These are phyloP conservation scores for Termitomyces sp. DNA, from an alignment of 768 basidiomycete genomes.

Conservation along the genomic window DNA sequence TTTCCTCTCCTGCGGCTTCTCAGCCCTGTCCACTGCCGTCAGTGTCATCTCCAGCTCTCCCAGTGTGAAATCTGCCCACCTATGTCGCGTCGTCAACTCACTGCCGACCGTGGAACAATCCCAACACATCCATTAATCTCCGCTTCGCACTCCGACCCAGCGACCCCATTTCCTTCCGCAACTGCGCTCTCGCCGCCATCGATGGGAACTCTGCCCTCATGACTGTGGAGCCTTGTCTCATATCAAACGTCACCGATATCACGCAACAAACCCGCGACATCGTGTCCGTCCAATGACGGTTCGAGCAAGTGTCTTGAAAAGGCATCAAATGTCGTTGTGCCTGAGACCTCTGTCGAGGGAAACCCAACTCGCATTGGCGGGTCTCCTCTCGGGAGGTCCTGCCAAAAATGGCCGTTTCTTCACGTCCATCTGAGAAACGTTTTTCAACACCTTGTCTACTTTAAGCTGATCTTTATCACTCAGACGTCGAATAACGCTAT, in stretches of 20 bases:
- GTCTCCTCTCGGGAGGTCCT: background rate
- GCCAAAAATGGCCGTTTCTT: background rate
- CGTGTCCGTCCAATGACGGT: constrained; percentile 3
- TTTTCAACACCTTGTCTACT: background rate
- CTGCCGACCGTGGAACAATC: constrained; percentile 11
- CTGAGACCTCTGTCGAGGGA: background rate
- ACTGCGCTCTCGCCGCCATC: background rate
- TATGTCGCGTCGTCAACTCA: constrained; percentile 2
- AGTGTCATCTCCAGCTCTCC: background rate
- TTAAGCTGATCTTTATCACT: background rate
- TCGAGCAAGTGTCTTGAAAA: background rate
- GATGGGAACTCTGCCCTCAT: constrained; percentile 20
- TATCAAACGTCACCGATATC: constrained; percentile 16
- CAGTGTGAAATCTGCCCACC: constrained; percentile 5
- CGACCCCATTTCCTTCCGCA: constrained; percentile 4
- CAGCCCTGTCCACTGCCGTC: background rate
- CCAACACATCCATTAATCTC: constrained; percentile 21
- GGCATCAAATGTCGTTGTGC: background rate
- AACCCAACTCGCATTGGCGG: background rate
- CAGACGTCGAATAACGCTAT: background rate
- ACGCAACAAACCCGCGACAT: constrained; percentile 9
- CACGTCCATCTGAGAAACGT: background rate
- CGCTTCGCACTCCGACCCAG: constrained; percentile 26
- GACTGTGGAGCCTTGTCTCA: constrained; percentile 29
- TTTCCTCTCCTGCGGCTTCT: background rate